Evolutionary conservation across 139 green algal species (phyloP).

Genomic region (Chlamydomonas asymmetrica): DNA sequence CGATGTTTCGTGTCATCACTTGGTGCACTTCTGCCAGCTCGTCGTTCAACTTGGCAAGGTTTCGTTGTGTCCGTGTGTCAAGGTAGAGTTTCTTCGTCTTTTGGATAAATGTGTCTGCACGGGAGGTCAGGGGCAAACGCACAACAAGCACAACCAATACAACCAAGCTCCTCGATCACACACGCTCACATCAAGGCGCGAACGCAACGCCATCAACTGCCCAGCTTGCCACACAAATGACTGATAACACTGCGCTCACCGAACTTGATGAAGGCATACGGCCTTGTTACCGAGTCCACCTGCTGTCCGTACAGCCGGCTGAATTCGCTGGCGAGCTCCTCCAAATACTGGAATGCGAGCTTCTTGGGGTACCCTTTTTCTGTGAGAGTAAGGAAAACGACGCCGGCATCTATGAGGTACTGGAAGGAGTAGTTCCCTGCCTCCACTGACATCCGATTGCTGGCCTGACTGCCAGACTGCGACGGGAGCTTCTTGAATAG

Average conservation of each 20-base stretch:
- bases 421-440: constrained; percentile 80
- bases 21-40: constrained; percentile 90
- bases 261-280: constrained; percentile 99
- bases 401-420: constrained; percentile 86
- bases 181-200: no score
- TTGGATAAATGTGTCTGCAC: constrained; percentile 98
- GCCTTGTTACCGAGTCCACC: constrained; percentile 87
- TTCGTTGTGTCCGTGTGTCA: constrained; percentile 96
- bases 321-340: constrained; percentile 96
- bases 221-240: no score
- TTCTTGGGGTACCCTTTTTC: constrained; percentile 94
- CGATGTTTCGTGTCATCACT: constrained; percentile 99
- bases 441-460: constrained; percentile 83
- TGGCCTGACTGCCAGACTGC: constrained; percentile 24
- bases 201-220: no score
- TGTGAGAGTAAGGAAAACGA: constrained; percentile 91
- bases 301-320: constrained; percentile 79
- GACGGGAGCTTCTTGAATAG: constrained; percentile 73
- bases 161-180: no score
- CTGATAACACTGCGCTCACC: no score
- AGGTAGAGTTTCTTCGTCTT: constrained; percentile 98
- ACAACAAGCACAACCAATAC: not conserved
- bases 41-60: constrained; percentile 90
- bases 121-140: not conserved
- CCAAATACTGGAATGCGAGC: constrained; percentile 97